A percentile compares a stretch with the other conserved stretches of the same genome.
These are phyloP conservation scores for Coleophoma eucalyptorum DNA, from an alignment of 2,329 filamentous ascomycete genomes.

Conservation along the genomic window DNA sequence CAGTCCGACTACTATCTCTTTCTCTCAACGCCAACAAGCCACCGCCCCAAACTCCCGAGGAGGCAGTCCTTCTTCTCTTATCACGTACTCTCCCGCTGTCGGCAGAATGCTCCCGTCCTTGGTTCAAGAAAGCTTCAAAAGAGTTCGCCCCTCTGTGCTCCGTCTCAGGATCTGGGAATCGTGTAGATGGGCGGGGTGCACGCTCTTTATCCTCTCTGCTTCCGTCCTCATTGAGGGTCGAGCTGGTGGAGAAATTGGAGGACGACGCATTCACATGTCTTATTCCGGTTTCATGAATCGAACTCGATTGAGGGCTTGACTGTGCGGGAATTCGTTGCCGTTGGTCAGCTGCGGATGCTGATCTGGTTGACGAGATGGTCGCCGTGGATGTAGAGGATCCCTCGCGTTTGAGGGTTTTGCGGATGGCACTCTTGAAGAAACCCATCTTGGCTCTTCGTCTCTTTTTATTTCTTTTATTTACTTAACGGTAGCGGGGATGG, in stretches of 20 bases:
- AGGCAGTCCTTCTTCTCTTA: slow-evolving; percentile 4
- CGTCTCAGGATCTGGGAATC: neutral
- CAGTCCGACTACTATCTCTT: neutral
- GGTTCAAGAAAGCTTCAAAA: slow-evolving; percentile 15
- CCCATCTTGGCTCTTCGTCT: no score
- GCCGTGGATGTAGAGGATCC: no score
- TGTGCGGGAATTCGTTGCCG: no score
- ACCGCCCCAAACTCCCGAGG: slow-evolving; percentile 4
- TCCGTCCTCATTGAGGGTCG: slow-evolving; percentile 1
- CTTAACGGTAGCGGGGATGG: no score
- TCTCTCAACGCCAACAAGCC: slow-evolving; percentile 3
- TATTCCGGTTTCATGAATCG: no score
- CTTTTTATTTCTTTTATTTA: no score
- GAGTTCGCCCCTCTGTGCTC: neutral
- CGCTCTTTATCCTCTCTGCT: neutral
- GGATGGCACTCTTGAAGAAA: no score
- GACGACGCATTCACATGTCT: neutral
- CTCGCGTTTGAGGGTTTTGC: no score
- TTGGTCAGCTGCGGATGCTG: no score
- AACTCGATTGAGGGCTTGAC: no score
- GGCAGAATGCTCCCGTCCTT: slow-evolving; percentile 11
- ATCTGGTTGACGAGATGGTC: no score
- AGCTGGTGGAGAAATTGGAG: slow-evolving; percentile 10
- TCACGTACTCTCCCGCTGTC: neutral
- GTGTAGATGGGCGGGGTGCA: neutral